These are phyloP conservation scores for Candida krabiensis DNA, from an alignment of 805 yeast genomes.

Conservation along the genomic window DNA sequence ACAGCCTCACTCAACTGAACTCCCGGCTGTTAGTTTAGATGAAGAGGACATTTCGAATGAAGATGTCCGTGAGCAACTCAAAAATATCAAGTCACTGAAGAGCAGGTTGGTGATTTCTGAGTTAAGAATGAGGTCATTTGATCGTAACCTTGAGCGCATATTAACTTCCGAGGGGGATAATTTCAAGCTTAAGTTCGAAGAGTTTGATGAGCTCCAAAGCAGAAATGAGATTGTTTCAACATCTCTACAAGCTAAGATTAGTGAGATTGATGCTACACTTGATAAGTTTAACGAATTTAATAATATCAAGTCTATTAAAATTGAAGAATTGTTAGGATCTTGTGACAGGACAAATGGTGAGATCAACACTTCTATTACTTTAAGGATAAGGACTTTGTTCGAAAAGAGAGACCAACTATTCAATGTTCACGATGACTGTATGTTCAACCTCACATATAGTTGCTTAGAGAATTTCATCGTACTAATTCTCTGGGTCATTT, in stretches of 20 bases:
- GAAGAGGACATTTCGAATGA: conserved; percentile 9
- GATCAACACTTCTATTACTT: conserved; percentile 66
- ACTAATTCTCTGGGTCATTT: conserved; percentile 48
- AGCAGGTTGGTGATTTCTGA: conserved; percentile 16
- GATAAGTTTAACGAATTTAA: conserved; percentile 22
- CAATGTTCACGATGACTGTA: conserved; percentile 30
- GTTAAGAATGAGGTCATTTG: conserved; percentile 17
- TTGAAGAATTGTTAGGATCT: conserved; percentile 59
- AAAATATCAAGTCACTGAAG: conserved; percentile 14
- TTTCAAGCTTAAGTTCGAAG: conserved; percentile 26
- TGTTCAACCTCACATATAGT: conserved; percentile 42
- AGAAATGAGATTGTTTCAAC: conserved; percentile 22
- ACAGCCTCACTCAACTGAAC: conserved; percentile 1
- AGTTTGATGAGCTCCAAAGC: conserved; percentile 33
- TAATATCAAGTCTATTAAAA: conserved; percentile 36
- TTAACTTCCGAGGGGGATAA: conserved; percentile 21
- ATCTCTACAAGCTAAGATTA: conserved; percentile 17
- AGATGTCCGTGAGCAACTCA: conserved; percentile 15
- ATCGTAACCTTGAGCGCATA: conserved; percentile 17
- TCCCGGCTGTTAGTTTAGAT: conserved; percentile 1
- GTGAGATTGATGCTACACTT: conserved; percentile 20
- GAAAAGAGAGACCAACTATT: conserved; percentile 46
- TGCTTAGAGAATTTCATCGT: conserved; percentile 54
- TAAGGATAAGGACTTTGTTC: conserved; percentile 55
- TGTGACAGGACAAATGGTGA: conserved; percentile 73